Percentiles rank a stretch among this genome's conserved stretches.
Evolutionary conservation across 805 yeast species (phyloP).

Genomic region (Candida piceae): DNA sequence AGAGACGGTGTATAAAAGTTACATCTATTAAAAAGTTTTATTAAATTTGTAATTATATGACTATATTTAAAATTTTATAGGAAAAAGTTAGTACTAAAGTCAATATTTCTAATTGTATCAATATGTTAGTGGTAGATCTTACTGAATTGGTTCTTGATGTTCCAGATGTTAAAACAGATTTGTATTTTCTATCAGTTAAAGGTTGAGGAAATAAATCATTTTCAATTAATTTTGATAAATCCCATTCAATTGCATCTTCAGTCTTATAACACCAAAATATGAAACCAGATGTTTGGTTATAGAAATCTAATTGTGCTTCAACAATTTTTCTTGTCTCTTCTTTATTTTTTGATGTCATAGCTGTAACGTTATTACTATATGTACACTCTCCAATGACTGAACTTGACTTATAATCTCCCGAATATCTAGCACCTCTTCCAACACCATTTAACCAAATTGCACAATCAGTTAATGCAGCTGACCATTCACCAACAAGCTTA

Average conservation of each 20-base stretch:
- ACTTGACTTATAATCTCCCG: conserved; percentile 41
- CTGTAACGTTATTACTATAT: conserved; percentile 29
- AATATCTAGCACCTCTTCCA: conserved; percentile 61
- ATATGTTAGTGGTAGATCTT: conserved; percentile 8
- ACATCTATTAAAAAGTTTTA: no score
- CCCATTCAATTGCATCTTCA: conserved; percentile 65
- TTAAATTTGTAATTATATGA: no score
- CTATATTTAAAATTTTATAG: no score
- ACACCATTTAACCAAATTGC: conserved; percentile 67
- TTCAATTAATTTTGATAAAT: conserved; percentile 45
- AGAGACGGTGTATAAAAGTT: no score
- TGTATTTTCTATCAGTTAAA: conserved; percentile 56
- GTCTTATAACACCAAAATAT: conserved; percentile 72
- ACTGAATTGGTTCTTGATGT: conserved; percentile 4
- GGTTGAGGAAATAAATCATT: conserved; percentile 60
- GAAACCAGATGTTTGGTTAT: conserved; percentile 47
- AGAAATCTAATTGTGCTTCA: conserved; percentile 58
- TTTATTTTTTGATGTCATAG: conserved; percentile 41
- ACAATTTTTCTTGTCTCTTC: conserved; percentile 46
- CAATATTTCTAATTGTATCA: no score
- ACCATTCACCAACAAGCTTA: conserved; percentile 65
- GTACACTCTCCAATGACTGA: conserved; percentile 42
- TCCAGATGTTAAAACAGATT: conserved; percentile 51
- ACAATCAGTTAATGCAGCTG: conserved; percentile 68
- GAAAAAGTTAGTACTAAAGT: no score